phyloP scores from a whole-genome alignment of 768 basidiomycete species.

The Termitomyces sp. region DNA sequence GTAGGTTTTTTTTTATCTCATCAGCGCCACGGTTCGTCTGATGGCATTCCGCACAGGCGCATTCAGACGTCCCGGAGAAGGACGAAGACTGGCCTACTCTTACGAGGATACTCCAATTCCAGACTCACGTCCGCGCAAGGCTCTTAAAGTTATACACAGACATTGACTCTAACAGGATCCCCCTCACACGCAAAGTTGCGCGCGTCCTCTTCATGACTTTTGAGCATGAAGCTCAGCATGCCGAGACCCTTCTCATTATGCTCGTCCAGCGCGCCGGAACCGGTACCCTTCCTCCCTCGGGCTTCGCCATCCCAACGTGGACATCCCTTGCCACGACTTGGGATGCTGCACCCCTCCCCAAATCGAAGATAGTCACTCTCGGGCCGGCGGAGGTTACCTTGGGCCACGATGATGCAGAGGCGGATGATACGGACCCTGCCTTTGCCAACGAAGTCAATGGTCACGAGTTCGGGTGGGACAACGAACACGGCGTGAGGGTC shows the following conservation, averaged over 20 bases:
- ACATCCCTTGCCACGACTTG: constrained; percentile 45
- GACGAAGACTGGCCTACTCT: constrained; percentile 88
- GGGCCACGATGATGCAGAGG: constrained; percentile 84
- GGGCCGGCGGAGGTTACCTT: constrained; percentile 59
- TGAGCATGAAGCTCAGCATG: constrained; percentile 89
- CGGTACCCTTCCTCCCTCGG: constrained; percentile 76
- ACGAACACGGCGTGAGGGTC: constrained; percentile 71
- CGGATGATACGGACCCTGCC: constrained; percentile 47
- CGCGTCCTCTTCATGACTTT: constrained; percentile 88
- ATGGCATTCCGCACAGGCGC: constrained; percentile 49
- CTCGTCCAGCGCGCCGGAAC: constrained; percentile 77
- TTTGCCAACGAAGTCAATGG: constrained; percentile 37
- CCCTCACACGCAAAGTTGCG: constrained; percentile 64
- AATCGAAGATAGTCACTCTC: constrained; percentile 47
- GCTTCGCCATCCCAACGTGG: constrained; percentile 77
- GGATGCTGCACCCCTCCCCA: constrained; percentile 46
- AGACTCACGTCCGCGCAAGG: constrained; percentile 72
- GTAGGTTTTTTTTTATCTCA: constrained; percentile 40
- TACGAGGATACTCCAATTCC: constrained; percentile 69
- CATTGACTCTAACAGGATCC: constrained; percentile 47
- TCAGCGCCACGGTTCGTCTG: background rate
- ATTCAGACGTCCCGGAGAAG: constrained; percentile 80
- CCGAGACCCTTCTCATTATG: constrained; percentile 96
- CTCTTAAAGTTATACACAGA: constrained; percentile 72
- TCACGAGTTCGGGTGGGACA: constrained; percentile 94